Evolutionary conservation across 495 filamentous ascomycete species (phyloP).

Genomic region (Podospora appendiculata): DNA sequence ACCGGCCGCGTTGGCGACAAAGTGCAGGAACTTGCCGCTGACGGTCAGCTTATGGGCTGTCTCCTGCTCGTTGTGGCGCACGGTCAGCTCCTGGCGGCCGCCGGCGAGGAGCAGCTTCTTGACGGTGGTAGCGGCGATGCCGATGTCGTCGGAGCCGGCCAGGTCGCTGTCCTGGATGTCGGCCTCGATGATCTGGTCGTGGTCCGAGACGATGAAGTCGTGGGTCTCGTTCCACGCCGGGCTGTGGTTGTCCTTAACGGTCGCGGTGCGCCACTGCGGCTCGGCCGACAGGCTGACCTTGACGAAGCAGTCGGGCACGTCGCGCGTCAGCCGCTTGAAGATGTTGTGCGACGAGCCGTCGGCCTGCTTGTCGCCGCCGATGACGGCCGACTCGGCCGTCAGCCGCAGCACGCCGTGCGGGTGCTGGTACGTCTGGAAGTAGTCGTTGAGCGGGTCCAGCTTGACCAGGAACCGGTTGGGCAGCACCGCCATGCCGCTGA

Average conservation of each 20-base stretch:
- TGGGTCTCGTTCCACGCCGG: slow-evolving; percentile 35
- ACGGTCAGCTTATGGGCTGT: slow-evolving; percentile 24
- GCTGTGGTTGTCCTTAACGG: slow-evolving; percentile 26
- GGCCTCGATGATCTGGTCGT: slow-evolving; percentile 27
- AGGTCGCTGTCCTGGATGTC: slow-evolving; percentile 34
- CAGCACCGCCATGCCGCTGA: slow-evolving; percentile 29
- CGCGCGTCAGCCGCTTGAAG: slow-evolving; percentile 23
- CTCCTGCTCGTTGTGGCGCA: slow-evolving; percentile 24
- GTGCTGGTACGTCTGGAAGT: slow-evolving; percentile 34
- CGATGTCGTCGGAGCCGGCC: slow-evolving; percentile 31
- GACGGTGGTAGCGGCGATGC: slow-evolving; percentile 26
- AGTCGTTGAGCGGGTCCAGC: slow-evolving; percentile 31
- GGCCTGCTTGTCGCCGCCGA: background rate
- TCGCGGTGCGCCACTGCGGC: slow-evolving; percentile 25
- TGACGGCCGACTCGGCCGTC: slow-evolving; percentile 27
- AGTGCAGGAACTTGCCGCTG: slow-evolving; percentile 23
- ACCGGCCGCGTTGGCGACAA: slow-evolving; percentile 22
- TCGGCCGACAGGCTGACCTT: slow-evolving; percentile 31
- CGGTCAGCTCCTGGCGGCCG: slow-evolving; percentile 24
- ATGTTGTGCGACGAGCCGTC: slow-evolving; percentile 13
- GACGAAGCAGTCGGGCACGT: slow-evolving; percentile 32
- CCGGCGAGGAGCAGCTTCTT: slow-evolving; percentile 26
- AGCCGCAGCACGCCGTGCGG: slow-evolving; percentile 32
- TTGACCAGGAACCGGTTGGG: slow-evolving; percentile 37
- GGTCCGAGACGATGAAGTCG: slow-evolving; percentile 31